Percentiles rank a stretch among this genome's conserved stretches.
These are phyloP conservation scores for Neurospora discreta DNA, from an alignment of 495 filamentous ascomycete genomes.

Conservation along the genomic window DNA sequence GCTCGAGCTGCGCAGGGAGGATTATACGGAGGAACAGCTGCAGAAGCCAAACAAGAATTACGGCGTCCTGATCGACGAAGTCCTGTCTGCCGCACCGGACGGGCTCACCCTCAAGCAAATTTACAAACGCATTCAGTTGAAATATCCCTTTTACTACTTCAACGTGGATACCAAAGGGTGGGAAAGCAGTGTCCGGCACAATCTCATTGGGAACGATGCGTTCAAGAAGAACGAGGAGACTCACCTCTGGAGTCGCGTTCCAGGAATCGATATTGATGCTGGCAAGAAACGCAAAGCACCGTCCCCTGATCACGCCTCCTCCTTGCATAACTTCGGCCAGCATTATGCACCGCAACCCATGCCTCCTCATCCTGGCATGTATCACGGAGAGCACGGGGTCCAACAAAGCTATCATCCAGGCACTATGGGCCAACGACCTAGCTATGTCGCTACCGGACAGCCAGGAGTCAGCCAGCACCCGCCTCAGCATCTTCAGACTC, in stretches of 20 bases:
- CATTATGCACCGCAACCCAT: slow-evolving; percentile 13
- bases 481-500: slow-evolving; percentile 11
- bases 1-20: slow-evolving; percentile 51
- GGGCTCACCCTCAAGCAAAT: slow-evolving; percentile 86
- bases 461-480: slow-evolving; percentile 16
- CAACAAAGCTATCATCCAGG: slow-evolving; percentile 16
- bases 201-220: slow-evolving; percentile 76
- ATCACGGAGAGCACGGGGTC: slow-evolving; percentile 12
- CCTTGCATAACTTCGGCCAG: slow-evolving; percentile 17
- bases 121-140: slow-evolving; percentile 75
- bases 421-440: slow-evolving; percentile 15
- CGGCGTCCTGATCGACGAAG: slow-evolving; percentile 82
- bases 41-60: slow-evolving; percentile 80
- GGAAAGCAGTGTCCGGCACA: slow-evolving; percentile 96
- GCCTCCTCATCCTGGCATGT: slow-evolving; percentile 19
- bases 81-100: slow-evolving; percentile 60
- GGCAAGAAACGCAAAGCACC: slow-evolving; percentile 41
- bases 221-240: slow-evolving; percentile 71
- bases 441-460: slow-evolving; percentile 11
- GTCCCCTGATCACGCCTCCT: slow-evolving; percentile 29
- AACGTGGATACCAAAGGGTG: slow-evolving; percentile 72
- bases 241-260: slow-evolving; percentile 38
- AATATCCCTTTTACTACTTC: slow-evolving; percentile 87
- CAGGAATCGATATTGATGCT: slow-evolving; percentile 38
- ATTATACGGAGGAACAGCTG: slow-evolving; percentile 76